Percentiles rank a stretch among this genome's conserved stretches.
These are phyloP conservation scores for Ceratocystis variospora DNA, from an alignment of 2,329 filamentous ascomycete genomes.

Conservation along the genomic window DNA sequence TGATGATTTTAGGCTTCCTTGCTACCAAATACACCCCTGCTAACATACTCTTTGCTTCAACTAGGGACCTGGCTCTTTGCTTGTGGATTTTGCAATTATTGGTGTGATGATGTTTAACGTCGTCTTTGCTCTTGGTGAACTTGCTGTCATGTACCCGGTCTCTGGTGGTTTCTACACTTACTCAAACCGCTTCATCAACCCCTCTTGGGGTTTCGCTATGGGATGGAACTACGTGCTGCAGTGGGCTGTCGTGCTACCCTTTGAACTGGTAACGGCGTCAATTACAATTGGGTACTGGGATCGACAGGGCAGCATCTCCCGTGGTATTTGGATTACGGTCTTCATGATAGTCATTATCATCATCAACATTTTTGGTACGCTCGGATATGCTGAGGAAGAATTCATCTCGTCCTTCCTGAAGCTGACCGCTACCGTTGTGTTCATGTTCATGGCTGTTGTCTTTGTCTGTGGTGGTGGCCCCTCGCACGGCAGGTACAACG, in stretches of 20 bases:
- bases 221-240: conserved; percentile 40
- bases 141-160: conserved; percentile 48
- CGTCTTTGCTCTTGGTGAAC: conserved; percentile 46
- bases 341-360: conserved; percentile 37
- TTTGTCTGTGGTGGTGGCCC: conserved; percentile 46
- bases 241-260: conserved; percentile 37
- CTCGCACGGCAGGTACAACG: conserved; percentile 28
- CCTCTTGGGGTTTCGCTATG: conserved; percentile 45
- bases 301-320: conserved; percentile 27
- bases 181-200: conserved; percentile 47
- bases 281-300: conserved; percentile 42
- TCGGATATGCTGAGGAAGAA: conserved; percentile 42
- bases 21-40: not conserved
- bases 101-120: conserved; percentile 50
- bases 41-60: conserved; percentile 5
- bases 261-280: conserved; percentile 38
- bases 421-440: conserved; percentile 42
- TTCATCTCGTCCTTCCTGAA: conserved; percentile 44
- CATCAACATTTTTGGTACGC: conserved; percentile 42
- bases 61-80: conserved; percentile 30
- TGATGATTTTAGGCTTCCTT: not conserved
- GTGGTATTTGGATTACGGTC: conserved; percentile 40
- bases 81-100: conserved; percentile 41
- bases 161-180: conserved; percentile 51
- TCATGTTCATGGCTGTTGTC: conserved; percentile 47